These are phyloP conservation scores for Adiantum capillusveneris DNA, from an alignment of 75 land plant species.

Conservation along the genomic window DNA sequence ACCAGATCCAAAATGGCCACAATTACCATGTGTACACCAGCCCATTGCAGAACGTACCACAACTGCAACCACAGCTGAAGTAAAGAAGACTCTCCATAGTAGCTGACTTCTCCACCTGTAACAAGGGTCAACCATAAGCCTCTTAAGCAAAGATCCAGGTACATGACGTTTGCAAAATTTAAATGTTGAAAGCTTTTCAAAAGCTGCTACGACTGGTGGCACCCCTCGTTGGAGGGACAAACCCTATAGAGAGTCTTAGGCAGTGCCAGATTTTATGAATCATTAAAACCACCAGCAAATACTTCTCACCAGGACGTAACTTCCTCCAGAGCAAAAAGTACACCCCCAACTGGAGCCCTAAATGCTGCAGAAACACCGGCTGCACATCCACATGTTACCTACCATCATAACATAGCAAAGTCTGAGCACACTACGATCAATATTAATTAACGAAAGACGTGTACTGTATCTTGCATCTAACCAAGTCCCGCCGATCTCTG, in stretches of 20 bases:
- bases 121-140: not conserved
- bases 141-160: too few relatives aligned
- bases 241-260: too few relatives aligned
- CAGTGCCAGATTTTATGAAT: not conserved
- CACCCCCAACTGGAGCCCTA: conserved; percentile 98
- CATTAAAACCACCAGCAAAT: not conserved
- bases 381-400: conserved; percentile 99
- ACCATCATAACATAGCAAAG: conserved; percentile 15
- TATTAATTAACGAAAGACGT: too few relatives aligned
- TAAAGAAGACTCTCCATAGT: conserved; percentile 98
- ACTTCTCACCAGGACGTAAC: conserved; percentile 91
- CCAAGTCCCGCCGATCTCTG: conserved; percentile 98
- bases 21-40: conserved; percentile 94
- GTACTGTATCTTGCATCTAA: conserved; percentile 10
- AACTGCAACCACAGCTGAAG: conserved; percentile 98
- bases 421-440: not conserved
- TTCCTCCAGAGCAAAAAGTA: conserved; percentile 95
- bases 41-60: conserved; percentile 96
- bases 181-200: too few relatives aligned
- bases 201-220: too few relatives aligned
- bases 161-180: too few relatives aligned
- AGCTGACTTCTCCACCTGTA: conserved; percentile 99
- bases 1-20: conserved; percentile 99
- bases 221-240: too few relatives aligned
- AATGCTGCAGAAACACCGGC: conserved; percentile 99